Percentiles rank a stretch among this genome's conserved stretches.
Evolutionary conservation across 345 rosid genomes (phyloP).

Genomic region (Citrus australasica): DNA sequence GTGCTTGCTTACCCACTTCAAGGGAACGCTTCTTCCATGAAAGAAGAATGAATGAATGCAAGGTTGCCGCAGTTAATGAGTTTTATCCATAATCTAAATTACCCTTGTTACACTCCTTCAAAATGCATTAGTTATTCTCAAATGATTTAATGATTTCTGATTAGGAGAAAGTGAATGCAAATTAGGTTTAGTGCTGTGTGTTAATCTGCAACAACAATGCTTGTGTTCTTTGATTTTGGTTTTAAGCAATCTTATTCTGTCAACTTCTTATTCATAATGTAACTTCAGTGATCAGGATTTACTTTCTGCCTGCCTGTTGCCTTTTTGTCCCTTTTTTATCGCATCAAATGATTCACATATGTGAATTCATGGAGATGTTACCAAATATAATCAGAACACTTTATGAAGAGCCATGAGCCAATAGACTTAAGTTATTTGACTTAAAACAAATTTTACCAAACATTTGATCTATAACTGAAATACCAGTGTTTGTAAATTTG

Average conservation of each 20-base stretch:
- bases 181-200: background rate
- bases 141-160: background rate
- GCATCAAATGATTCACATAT: background rate
- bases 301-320: background rate
- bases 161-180: background rate
- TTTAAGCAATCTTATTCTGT: background rate
- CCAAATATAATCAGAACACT: background rate
- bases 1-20: background rate
- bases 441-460: background rate
- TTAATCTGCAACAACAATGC: background rate
- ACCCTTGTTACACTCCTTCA: background rate
- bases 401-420: background rate
- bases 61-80: background rate
- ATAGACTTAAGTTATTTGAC: background rate
- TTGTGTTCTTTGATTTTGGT: background rate
- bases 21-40: background rate
- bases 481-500: background rate
- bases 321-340: background rate
- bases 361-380: background rate
- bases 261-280: background rate
- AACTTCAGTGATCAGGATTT: background rate
- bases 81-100: background rate
- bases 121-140: background rate
- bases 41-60: background rate
- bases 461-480: background rate